Conservation (phyloP, 2,329 filamentous ascomycete genomes). For the Penicillium aurantiogriseum region DNA sequence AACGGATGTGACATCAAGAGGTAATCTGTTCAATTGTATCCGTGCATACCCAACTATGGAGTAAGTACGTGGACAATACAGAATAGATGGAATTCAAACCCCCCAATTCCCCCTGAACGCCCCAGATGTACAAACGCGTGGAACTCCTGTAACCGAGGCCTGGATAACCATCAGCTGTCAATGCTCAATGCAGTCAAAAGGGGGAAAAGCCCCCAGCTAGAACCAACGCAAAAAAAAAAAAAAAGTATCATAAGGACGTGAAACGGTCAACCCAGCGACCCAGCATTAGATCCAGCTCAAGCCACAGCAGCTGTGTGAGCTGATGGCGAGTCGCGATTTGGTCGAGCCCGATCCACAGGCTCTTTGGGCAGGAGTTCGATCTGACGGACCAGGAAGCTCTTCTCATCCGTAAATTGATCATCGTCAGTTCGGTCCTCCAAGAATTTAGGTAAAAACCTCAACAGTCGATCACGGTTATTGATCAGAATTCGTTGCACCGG, state of each 20-base stretch:
- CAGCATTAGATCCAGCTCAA: constrained; percentile 18
- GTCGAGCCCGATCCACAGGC: constrained; percentile 38
- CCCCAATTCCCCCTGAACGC: constrained; percentile 8
- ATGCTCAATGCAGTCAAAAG: constrained; percentile 19
- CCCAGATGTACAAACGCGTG: constrained; percentile 11
- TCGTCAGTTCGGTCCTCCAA: constrained; percentile 94
- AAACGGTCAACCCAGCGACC: constrained; percentile 12
- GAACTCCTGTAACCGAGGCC: constrained; percentile 22
- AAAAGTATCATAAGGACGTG: constrained; percentile 12
- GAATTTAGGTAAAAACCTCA: constrained; percentile 87
- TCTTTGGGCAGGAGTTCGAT: constrained; percentile 59
- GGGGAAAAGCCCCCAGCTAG: constrained; percentile 7
- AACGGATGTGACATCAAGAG: constrained; percentile 1
- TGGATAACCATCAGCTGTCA: constrained; percentile 7
- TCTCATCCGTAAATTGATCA: constrained; percentile 97
- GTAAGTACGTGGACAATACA: background rate
- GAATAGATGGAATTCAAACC: background rate
- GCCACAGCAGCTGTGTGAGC: constrained; percentile 32
- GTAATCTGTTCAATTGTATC: background rate
- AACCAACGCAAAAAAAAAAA: constrained; percentile 4
- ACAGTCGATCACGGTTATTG: constrained; percentile 89
- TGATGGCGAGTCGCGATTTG: constrained; percentile 28
- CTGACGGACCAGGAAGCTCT: constrained; percentile 94
- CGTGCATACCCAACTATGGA: background rate
- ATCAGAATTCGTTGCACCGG: constrained; percentile 93